Evolutionary conservation across 345 rosid genomes (phyloP).

Genomic region (Isatis tinctoria): DNA sequence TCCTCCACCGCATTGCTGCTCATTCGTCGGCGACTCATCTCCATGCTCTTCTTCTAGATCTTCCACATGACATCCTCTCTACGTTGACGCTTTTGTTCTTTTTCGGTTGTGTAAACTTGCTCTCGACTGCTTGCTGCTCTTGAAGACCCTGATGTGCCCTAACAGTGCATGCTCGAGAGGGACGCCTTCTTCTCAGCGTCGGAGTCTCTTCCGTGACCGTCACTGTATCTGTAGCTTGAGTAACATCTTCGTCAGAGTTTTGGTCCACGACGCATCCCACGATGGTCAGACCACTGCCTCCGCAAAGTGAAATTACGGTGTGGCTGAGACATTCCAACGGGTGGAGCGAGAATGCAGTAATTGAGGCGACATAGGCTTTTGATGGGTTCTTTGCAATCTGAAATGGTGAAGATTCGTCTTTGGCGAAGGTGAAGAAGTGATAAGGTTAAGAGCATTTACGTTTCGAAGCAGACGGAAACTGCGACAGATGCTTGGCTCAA

Average conservation of each 20-base stretch:
- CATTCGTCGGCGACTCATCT: constrained; percentile 38
- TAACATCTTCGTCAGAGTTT: constrained; percentile 9
- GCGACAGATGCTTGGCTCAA: no score
- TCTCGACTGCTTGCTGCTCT: constrained; percentile 55
- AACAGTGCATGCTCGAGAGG: constrained; percentile 86
- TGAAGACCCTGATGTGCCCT: constrained; percentile 70
- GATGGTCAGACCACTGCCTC: no score
- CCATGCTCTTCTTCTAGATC: constrained; percentile 32
- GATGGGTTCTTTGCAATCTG: no score
- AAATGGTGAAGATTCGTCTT: no score
- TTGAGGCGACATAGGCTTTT: no score
- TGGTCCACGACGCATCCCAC: no score
- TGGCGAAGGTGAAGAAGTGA: no score
- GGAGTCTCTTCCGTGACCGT: not conserved
- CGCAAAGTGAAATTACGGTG: no score
- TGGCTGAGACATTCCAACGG: no score
- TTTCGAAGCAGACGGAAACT: no score
- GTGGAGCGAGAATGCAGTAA: no score
- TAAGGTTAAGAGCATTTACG: no score
- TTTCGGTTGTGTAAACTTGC: constrained; percentile 47
- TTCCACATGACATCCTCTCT: constrained; percentile 40
- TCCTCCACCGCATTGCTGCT: constrained; percentile 48
- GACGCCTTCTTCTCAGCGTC: constrained; percentile 57
- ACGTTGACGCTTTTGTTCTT: constrained; percentile 59
- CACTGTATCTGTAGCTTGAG: constrained; percentile 4